phyloP scores from a whole-genome alignment of 495 filamentous ascomycete genomes.

The Xylaria curta region DNA sequence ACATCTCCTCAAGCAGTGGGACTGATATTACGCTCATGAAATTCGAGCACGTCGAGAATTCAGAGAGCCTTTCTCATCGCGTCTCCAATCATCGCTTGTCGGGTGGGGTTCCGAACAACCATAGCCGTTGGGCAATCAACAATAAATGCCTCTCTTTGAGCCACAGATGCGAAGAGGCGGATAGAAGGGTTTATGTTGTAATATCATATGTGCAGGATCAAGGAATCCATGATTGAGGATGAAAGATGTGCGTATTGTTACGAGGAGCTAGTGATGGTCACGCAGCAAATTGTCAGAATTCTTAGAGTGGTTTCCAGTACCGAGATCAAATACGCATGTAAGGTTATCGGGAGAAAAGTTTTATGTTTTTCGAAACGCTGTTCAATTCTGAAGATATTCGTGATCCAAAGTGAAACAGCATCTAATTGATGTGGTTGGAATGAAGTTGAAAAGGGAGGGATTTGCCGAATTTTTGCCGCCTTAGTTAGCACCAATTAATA shows the following conservation, averaged over 20 bases:
- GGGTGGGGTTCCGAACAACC: constrained; percentile 8
- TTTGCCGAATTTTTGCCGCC: constrained; percentile 23
- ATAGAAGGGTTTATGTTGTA: constrained; percentile 5
- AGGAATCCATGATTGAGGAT: constrained; percentile 11
- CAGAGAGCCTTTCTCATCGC: neutral
- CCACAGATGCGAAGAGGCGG: neutral
- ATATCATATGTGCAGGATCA: constrained; percentile 14
- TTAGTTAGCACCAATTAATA: neutral
- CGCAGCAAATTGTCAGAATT: too few relatives aligned
- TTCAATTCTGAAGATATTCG: neutral
- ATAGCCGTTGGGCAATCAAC: constrained; percentile 15
- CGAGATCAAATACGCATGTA: neutral
- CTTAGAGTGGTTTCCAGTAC: too few relatives aligned
- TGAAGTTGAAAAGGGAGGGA: constrained; percentile 11
- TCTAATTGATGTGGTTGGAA: neutral
- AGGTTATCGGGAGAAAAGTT: neutral
- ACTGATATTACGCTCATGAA: neutral
- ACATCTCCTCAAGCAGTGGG: neutral
- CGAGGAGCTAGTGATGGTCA: too few relatives aligned
- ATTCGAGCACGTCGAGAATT: neutral
- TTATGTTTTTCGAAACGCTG: neutral
- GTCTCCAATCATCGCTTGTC: neutral
- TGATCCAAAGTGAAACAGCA: neutral
- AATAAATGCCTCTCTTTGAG: constrained; percentile 8
- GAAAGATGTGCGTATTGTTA: neutral